Percentiles rank a stretch among this genome's conserved stretches.
Evolutionary conservation across 768 basidiomycete species (phyloP).

Genomic region (Agaricus subrufescens): DNA sequence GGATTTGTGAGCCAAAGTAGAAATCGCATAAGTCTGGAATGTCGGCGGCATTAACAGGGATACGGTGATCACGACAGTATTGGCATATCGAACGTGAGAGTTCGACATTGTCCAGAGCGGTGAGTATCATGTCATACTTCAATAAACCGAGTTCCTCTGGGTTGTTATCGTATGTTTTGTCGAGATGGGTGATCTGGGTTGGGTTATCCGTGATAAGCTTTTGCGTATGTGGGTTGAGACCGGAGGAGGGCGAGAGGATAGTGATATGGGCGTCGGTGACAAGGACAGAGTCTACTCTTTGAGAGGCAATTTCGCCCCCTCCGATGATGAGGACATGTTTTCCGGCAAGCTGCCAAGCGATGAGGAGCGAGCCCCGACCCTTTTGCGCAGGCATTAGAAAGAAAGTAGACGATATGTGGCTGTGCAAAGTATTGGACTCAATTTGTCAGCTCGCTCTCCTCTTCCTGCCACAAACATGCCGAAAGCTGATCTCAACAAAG

Average conservation of each 20-base stretch:
- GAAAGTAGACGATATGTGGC: background rate
- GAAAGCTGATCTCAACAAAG: slow-evolving; percentile 93
- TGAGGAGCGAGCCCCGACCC: slow-evolving; percentile 72
- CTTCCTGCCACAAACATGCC: slow-evolving; percentile 27
- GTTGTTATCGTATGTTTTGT: slow-evolving; percentile 49
- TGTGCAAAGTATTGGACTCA: background rate
- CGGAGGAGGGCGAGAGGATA: slow-evolving; percentile 65
- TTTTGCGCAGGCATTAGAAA: background rate
- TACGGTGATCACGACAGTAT: slow-evolving; percentile 58
- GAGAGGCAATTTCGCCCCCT: slow-evolving; percentile 88
- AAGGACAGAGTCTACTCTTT: slow-evolving; percentile 83
- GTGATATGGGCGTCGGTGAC: slow-evolving; percentile 74
- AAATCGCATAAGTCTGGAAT: slow-evolving; percentile 96
- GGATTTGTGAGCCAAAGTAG: slow-evolving; percentile 94
- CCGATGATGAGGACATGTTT: slow-evolving; percentile 89
- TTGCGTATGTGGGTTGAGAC: slow-evolving; percentile 60
- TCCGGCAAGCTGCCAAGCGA: slow-evolving; percentile 89
- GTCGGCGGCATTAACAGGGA: slow-evolving; percentile 96
- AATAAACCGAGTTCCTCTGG: slow-evolving; percentile 60
- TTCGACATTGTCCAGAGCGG: slow-evolving; percentile 82
- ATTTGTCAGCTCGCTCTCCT: slow-evolving; percentile 2
- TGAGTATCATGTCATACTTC: slow-evolving; percentile 74
- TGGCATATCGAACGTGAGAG: slow-evolving; percentile 69
- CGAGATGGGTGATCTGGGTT: slow-evolving; percentile 61
- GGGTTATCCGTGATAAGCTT: slow-evolving; percentile 43